Evolutionary conservation across 2,329 filamentous ascomycete species (phyloP).

Genomic region (Aspergillus costaricaensis): DNA sequence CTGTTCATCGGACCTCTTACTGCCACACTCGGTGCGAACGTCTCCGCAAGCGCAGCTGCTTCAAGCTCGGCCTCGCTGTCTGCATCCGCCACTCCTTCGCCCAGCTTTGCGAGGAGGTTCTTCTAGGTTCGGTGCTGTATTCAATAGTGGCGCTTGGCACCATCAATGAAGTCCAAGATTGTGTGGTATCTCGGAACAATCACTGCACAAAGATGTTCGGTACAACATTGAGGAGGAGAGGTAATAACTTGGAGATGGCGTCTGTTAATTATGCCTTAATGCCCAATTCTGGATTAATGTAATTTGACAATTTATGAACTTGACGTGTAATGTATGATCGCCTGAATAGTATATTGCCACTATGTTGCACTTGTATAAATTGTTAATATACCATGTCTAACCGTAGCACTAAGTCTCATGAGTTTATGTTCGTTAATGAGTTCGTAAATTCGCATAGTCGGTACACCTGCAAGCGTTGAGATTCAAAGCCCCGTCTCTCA

Average conservation of each 20-base stretch:
- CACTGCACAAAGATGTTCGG: not conserved
- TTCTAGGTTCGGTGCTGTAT: not conserved
- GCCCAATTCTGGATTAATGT: slow-evolving; percentile 1
- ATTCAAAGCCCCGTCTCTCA: too few relatives aligned
- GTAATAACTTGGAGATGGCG: not conserved
- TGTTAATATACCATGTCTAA: not conserved
- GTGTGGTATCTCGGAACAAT: not conserved
- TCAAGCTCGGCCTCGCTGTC: slow-evolving; percentile 10
- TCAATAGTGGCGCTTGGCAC: not conserved
- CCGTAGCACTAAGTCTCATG: too few relatives aligned
- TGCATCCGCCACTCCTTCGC: slow-evolving; percentile 6
- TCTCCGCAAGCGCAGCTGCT: slow-evolving; percentile 7
- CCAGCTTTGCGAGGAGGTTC: slow-evolving; percentile 4
- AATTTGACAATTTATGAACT: not conserved
- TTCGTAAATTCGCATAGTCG: too few relatives aligned
- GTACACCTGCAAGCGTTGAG: too few relatives aligned
- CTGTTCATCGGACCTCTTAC: slow-evolving; percentile 27
- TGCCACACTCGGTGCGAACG: slow-evolving; percentile 20
- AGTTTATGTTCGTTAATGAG: too few relatives aligned
- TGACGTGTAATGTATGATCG: not conserved
- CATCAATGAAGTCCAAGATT: not conserved
- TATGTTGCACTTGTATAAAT: not conserved
- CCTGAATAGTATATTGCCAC: not conserved
- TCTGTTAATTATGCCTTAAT: not conserved
- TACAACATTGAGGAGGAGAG: not conserved